A percentile compares a stretch with the other conserved stretches of the same genome.
phyloP scores from a whole-genome alignment of 2,329 filamentous ascomycete species.

The Cladosporium austrohemisphaericum region DNA sequence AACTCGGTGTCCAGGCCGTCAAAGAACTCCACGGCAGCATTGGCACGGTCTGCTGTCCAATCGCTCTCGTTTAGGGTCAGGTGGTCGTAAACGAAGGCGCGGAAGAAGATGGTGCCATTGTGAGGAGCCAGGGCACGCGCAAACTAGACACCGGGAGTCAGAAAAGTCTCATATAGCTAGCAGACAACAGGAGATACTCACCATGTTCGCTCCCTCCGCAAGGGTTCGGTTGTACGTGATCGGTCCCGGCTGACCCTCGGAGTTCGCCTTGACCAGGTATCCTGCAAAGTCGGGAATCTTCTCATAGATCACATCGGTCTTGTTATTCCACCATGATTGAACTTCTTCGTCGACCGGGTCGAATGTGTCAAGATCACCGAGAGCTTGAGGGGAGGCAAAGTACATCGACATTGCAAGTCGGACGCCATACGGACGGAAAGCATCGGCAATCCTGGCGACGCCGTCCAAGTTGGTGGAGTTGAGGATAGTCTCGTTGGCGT shows the following conservation, averaged over 20 bases:
- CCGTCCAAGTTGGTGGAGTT: slow-evolving; percentile 57
- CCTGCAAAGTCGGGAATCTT: slow-evolving; percentile 64
- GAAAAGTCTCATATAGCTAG: neutral
- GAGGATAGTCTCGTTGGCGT: slow-evolving; percentile 60
- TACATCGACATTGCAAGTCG: slow-evolving; percentile 63
- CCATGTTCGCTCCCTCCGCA: slow-evolving; percentile 53
- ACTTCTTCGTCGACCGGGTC: slow-evolving; percentile 62
- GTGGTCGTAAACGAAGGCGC: slow-evolving; percentile 67
- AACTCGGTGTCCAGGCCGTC: slow-evolving; percentile 61
- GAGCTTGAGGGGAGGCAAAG: slow-evolving; percentile 60
- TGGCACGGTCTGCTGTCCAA: slow-evolving; percentile 66
- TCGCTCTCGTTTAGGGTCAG: slow-evolving; percentile 51
- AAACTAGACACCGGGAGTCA: slow-evolving; percentile 54
- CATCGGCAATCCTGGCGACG: slow-evolving; percentile 59
- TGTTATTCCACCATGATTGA: slow-evolving; percentile 59
- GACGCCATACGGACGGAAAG: slow-evolving; percentile 64
- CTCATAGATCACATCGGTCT: slow-evolving; percentile 57
- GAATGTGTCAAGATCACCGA: slow-evolving; percentile 58
- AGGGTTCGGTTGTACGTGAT: slow-evolving; percentile 67
- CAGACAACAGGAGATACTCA: neutral
- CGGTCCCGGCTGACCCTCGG: slow-evolving; percentile 68
- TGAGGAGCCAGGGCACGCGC: slow-evolving; percentile 56
- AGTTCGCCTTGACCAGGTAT: slow-evolving; percentile 68
- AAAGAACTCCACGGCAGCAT: slow-evolving; percentile 66
- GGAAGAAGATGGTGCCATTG: slow-evolving; percentile 64